Percentiles rank a stretch among this genome's conserved stretches.
phyloP scores from a whole-genome alignment of 306 rosid genomes.

The Prunus padus region DNA sequence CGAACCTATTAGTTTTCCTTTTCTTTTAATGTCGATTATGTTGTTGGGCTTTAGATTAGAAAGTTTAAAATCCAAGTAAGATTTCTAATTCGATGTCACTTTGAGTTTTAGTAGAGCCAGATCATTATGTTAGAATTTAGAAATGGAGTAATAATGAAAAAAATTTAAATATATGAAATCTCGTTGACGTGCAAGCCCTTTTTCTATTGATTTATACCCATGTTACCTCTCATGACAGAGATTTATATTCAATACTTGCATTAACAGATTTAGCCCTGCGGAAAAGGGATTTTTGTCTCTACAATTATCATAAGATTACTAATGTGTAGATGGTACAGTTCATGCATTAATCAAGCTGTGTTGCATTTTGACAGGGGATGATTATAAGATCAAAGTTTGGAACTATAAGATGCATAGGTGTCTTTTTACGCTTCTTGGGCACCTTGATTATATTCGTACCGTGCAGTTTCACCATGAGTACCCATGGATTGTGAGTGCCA shows the following conservation, averaged over 20 bases:
- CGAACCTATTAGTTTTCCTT: not conserved
- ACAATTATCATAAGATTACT: not conserved
- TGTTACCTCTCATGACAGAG: not conserved
- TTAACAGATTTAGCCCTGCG: not conserved
- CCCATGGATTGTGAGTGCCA: constrained; percentile 98
- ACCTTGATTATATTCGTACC: constrained; percentile 93
- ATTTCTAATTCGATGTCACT: not conserved
- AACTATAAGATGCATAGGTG: constrained; percentile 96
- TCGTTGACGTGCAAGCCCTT: not conserved
- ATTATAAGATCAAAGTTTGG: constrained; percentile 98
- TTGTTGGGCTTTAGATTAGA: not conserved
- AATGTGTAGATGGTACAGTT: not conserved
- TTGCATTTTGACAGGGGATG: constrained; percentile 72
- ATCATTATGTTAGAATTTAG: not conserved
- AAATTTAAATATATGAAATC: not conserved
- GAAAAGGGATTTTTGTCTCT: too few relatives aligned
- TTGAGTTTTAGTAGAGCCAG: not conserved
- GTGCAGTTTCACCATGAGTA: constrained; percentile 95
- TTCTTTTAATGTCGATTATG: not conserved
- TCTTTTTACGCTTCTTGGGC: constrained; percentile 92
- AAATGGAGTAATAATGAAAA: not conserved
- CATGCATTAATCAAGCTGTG: not conserved
- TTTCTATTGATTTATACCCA: not conserved
- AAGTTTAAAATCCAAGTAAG: not conserved
- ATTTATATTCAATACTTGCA: not conserved